phyloP scores from a whole-genome alignment of 345 rosid species.

The Salix suchowensis region DNA sequence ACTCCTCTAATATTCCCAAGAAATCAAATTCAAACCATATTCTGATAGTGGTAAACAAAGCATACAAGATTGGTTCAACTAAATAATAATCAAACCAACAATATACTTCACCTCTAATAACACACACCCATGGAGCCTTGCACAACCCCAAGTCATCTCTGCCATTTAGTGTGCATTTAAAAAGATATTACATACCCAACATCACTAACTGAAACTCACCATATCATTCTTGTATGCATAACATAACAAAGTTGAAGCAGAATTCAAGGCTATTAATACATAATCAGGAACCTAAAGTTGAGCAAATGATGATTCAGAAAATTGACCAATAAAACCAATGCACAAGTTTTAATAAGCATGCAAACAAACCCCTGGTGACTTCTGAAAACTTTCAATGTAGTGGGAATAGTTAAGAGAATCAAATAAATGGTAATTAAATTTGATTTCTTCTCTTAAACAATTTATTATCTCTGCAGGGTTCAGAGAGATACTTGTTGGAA shows the following conservation, averaged over 20 bases:
- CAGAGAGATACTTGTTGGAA: conserved; percentile 70
- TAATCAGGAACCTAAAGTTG: no score
- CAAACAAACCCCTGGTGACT: not conserved
- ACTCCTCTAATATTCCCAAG: no score
- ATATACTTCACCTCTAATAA: not conserved
- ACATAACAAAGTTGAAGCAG: not conserved
- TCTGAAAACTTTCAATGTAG: no score
- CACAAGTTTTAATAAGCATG: not conserved
- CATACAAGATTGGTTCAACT: not conserved
- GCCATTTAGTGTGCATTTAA: not conserved
- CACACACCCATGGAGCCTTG: no score
- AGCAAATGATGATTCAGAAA: not conserved
- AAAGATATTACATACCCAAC: not conserved
- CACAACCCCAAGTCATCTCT: not conserved
- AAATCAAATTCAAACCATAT: no score
- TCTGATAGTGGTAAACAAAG: no score
- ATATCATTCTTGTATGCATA: not conserved
- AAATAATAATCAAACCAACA: not conserved
- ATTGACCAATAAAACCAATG: not conserved
- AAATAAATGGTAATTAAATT: not conserved
- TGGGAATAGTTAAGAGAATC: not conserved
- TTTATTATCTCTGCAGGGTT: not conserved
- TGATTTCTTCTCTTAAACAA: not conserved
- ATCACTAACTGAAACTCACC: not conserved
- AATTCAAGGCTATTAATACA: no score